Evolutionary conservation across 2,329 filamentous ascomycete genomes (phyloP).

Genomic region (Exophiala lecanii-corni): DNA sequence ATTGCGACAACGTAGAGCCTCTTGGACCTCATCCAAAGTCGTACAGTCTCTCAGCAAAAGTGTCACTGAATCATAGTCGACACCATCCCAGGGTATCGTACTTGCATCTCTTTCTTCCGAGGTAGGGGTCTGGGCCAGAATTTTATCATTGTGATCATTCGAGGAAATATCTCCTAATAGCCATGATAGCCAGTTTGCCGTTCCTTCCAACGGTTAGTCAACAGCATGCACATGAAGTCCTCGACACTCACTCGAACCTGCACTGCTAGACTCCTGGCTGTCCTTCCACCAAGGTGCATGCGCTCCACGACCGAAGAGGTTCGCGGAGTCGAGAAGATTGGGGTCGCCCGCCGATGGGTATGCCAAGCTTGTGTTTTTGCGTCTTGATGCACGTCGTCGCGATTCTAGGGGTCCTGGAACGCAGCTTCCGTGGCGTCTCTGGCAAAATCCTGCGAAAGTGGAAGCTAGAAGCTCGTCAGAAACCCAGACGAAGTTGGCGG

Average conservation of each 20-base stretch:
- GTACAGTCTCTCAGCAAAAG: not conserved
- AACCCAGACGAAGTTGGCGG: slow-evolving; percentile 36
- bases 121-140: too few species aligned
- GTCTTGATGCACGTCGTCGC: slow-evolving; percentile 50
- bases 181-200: not conserved
- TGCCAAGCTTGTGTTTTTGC: slow-evolving; percentile 50
- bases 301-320: slow-evolving; percentile 34
- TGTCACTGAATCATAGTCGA: not conserved
- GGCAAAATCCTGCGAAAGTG: slow-evolving; percentile 46
- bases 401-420: slow-evolving; percentile 62
- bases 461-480: slow-evolving; percentile 41
- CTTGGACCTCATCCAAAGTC: slow-evolving; percentile 12
- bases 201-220: not conserved
- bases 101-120: too few species aligned
- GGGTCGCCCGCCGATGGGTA: slow-evolving; percentile 30
- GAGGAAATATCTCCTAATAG: not conserved
- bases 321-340: slow-evolving; percentile 35
- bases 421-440: slow-evolving; percentile 54
- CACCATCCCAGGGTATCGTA: not conserved
- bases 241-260: not conserved
- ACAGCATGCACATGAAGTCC: too few species aligned
- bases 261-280: not conserved
- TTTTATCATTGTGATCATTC: too few species aligned
- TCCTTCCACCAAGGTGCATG: slow-evolving; percentile 25
- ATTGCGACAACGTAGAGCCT: slow-evolving; percentile 2